A percentile compares a stretch with the other conserved stretches of the same genome.
Evolutionary conservation across 768 basidiomycete species (phyloP).

Genomic region (Amyloporia xantha): DNA sequence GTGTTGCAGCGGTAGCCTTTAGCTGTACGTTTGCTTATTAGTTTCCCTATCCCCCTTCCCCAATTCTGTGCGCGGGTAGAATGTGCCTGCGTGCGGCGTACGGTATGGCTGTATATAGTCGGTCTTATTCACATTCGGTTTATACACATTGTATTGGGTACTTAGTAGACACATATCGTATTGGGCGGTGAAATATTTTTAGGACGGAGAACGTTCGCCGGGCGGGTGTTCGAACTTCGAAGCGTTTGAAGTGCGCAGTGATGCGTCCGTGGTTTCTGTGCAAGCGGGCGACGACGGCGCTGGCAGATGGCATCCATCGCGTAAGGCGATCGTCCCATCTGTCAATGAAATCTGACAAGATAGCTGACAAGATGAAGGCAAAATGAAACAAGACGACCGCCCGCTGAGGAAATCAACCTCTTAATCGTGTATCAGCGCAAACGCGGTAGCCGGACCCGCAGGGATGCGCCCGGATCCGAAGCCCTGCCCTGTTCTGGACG

Average conservation of each 20-base stretch:
- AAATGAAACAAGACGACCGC: neutral
- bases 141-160: constrained; percentile 2
- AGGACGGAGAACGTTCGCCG: no score
- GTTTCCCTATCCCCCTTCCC: neutral
- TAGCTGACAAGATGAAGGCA: neutral
- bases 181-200: no score
- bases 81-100: neutral
- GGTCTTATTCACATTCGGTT: neutral
- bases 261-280: neutral
- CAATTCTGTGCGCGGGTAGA: neutral
- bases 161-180: constrained; percentile 3
- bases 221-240: no score
- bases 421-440: neutral
- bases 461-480: neutral
- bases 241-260: no score
- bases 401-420: neutral
- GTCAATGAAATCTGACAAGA: neutral
- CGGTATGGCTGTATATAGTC: constrained; percentile 2
- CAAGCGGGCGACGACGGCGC: no score
- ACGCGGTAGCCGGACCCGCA: neutral
- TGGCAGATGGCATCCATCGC: neutral
- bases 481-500: neutral
- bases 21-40: neutral
- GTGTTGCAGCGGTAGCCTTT: neutral
- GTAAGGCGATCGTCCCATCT: neutral